These are phyloP conservation scores for Aspergillus cejpii DNA, from an alignment of 2,329 filamentous ascomycete genomes.

Conservation along the genomic window DNA sequence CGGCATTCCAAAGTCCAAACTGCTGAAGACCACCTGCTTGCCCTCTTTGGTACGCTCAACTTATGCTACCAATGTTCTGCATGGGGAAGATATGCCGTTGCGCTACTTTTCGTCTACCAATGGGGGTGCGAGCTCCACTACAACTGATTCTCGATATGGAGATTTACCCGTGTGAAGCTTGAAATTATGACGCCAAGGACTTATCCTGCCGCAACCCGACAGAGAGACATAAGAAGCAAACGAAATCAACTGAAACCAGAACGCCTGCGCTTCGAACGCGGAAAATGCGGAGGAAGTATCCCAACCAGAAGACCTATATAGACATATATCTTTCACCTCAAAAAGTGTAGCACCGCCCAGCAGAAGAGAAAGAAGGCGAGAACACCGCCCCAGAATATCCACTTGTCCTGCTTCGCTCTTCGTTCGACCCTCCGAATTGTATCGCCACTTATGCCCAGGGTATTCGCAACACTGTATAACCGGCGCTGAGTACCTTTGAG, in stretches of 20 bases:
- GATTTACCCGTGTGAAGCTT: neutral
- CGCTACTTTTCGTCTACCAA: neutral
- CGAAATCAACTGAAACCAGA: constrained; percentile 11
- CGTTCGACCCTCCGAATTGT: constrained; percentile 96
- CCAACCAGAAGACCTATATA: constrained; percentile 3
- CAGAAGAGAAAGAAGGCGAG: constrained; percentile 85
- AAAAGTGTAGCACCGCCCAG: constrained; percentile 79
- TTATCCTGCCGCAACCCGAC: neutral
- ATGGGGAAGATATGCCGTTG: neutral
- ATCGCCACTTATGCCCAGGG: constrained; percentile 84
- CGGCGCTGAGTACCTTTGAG: constrained; percentile 88
- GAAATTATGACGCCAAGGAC: neutral
- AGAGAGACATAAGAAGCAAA: constrained; percentile 3
- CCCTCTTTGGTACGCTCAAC: no score
- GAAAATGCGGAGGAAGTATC: neutral
- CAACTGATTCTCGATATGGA: neutral
- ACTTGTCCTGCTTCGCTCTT: constrained; percentile 89
- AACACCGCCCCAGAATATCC: constrained; percentile 89
- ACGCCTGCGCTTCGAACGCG: constrained; percentile 30
- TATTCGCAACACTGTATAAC: constrained; percentile 89
- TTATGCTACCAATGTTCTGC: no score
- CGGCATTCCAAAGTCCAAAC: neutral
- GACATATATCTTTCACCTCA: constrained; percentile 52
- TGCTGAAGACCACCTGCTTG: no score
- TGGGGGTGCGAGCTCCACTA: neutral